A percentile compares a stretch with the other conserved stretches of the same genome.
phyloP scores from a whole-genome alignment of 768 basidiomycete genomes.

The Porpolomopsis calyptriformis region DNA sequence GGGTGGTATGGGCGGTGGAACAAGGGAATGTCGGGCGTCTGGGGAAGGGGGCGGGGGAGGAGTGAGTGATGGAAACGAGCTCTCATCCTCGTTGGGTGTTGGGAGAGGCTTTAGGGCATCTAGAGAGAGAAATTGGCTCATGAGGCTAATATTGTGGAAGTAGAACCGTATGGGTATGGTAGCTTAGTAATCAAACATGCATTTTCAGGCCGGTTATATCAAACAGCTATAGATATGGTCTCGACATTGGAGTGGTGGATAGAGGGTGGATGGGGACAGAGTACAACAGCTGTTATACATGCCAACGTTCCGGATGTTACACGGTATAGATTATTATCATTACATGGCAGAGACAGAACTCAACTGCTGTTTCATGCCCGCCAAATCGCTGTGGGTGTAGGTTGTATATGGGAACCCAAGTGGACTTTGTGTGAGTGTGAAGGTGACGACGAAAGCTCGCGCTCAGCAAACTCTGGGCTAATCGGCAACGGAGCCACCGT shows the following conservation, averaged over 20 bases:
- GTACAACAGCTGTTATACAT: too few relatives aligned
- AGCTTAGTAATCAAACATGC: background rate
- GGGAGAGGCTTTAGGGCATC: constrained; percentile 3
- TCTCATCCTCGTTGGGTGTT: background rate
- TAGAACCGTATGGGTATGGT: background rate
- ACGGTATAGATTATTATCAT: too few relatives aligned
- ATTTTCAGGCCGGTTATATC: too few relatives aligned
- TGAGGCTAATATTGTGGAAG: background rate
- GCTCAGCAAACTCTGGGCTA: constrained; percentile 27
- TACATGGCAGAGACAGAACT: too few relatives aligned
- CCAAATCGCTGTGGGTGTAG: too few relatives aligned
- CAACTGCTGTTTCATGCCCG: too few relatives aligned
- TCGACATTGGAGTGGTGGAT: background rate
- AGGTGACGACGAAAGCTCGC: constrained; percentile 15
- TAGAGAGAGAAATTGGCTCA: background rate
- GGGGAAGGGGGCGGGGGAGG: background rate
- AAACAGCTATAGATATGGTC: background rate
- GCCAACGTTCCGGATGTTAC: too few relatives aligned
- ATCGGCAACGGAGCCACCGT: constrained; percentile 28
- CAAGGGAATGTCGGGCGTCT: background rate
- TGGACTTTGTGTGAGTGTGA: constrained; percentile 2
- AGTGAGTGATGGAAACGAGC: background rate
- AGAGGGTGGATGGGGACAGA: background rate
- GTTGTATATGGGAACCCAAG: too few relatives aligned
- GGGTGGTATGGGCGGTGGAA: constrained; percentile 5